Base-by-base conservation (phyloP, 179 eudicot genomes). In the Heliamphora pulchella region DNA sequence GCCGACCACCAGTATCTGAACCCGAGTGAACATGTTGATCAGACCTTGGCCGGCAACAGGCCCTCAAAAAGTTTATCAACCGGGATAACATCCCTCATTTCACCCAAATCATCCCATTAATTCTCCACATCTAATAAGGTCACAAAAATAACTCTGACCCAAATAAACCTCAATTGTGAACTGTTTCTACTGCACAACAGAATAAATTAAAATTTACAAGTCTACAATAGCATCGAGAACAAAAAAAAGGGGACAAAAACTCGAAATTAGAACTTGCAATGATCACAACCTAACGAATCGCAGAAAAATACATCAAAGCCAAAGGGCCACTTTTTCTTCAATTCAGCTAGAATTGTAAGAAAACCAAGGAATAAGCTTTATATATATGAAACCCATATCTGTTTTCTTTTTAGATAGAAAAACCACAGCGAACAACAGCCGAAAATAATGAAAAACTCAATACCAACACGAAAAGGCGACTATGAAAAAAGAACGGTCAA, bases 81-180 rank as follows among this genome's bases (percentile, higher is more conserved):
- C 86, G 90, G 72, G 97, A 88, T 84, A 91, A 83, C 98, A 93
- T 95, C 86, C 94, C 98, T 94, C 98, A 94, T 85, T 80, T 90
- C 89, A 86, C 79, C 88, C 84, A 83, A 88, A 89, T 54, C 63
- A 84, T 82, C 89, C 86, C 65, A 87, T 86, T 71, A 87, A 82
- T 65, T 71, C 74, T 86, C 85, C 84, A 70, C 87, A 88, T 88
- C 70, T 81, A 85, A n/a, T 22, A 77, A 78, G 58, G 65, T 74
- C 81, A 62, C 77, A 22, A 72, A 44, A 53, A 3, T 17, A 48
- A 66, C 69, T n/a, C 9, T n/a, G 14, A 51, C 68, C 59, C 55
- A 64, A 75, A 74, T 22, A 6, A 68, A 57, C 46, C 75, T 53
- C 64, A 78, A 78, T 50, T 83, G 17, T 53, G 55, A 41, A 31